A percentile compares a stretch with the other conserved stretches of the same genome.
Conservation (phyloP, 2,329 filamentous ascomycete genomes). For the Hypoxylon sp. region DNA sequence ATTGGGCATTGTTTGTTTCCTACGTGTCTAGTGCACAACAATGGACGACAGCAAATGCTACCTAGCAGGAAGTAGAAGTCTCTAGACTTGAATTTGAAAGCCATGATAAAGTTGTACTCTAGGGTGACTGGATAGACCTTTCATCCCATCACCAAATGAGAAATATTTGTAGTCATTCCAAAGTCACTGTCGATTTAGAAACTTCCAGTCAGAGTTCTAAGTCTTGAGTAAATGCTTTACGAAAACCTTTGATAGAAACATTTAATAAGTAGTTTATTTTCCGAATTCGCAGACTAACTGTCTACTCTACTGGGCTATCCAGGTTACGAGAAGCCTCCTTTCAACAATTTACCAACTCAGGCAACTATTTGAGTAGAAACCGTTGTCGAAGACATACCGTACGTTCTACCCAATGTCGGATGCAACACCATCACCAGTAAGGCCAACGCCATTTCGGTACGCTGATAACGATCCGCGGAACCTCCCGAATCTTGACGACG, state of each 20-base stretch:
- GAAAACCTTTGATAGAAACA: neutral
- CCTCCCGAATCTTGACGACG: conserved; percentile 31
- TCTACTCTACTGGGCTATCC: neutral
- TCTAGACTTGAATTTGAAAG: neutral
- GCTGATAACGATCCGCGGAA: neutral
- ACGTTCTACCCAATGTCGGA: neutral
- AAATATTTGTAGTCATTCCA: neutral
- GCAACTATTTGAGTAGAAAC: neutral
- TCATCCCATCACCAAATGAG: neutral
- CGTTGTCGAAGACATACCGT: neutral
- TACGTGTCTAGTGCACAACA: neutral
- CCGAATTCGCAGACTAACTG: neutral
- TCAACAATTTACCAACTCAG: neutral
- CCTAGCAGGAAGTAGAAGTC: neutral
- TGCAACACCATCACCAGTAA: neutral
- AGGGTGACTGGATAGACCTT: neutral
- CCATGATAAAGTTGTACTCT: neutral
- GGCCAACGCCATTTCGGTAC: conserved; percentile 22
- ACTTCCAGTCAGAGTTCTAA: conserved; percentile 6
- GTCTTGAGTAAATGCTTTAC: neutral
- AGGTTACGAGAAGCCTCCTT: neutral
- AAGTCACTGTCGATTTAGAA: conserved; percentile 1
- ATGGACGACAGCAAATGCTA: neutral
- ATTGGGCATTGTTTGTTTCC: neutral
- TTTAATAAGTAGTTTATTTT: neutral